Base-by-base conservation (phyloP, 2,329 filamentous ascomycete species). In the Magnaporthiopsis rhizophila region DNA sequence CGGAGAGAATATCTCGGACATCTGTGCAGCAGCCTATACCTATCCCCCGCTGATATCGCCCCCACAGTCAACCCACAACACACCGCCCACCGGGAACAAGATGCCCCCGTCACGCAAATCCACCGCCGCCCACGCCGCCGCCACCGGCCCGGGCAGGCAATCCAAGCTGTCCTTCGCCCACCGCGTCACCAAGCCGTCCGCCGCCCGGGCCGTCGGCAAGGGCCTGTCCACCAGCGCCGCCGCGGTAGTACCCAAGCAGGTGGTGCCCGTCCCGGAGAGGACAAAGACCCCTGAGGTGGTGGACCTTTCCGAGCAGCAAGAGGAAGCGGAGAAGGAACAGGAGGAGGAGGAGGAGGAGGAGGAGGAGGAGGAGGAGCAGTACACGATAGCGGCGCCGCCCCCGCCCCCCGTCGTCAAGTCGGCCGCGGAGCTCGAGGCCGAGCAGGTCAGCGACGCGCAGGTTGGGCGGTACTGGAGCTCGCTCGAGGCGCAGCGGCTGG, bases 401-500 rank as follows among this genome's bases (percentile, higher is more conserved):
- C 34, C 34, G 45, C 69, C 62, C 62, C 70, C 64, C 64, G 68
- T 3, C 65, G 70, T 66, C 32, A 84, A 82, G 72, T 79, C 79
- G 8, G 81, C 80, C 65, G 77, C 74, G 7, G 83, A 90, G 69
- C 69, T 81, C 30, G 77, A 76, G 66, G 92, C 92, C 1, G 80
- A 85, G 67, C 83, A 85, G 68, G 77, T 96, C 58, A 84, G 83
- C 9, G 83, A 90, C 65, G 78, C 82, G 61, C 86, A 91, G 70
- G 87, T 98, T 67, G 84, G 84, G 69, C 81, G 80, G 71, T 97
- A 97, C 74, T 97, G 92, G 92, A 80, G 80, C 68, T 75, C 75
- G 13, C 86, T 94, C 68, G 91, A 97, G 78, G 78, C 79, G 57
- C 82, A 86, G 70, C 82, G 91, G 69, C 82, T 81, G 65, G 85